A percentile compares a stretch with the other conserved stretches of the same genome.
These are phyloP conservation scores for Macrocystidia cucumis DNA, from an alignment of 1,284 basidiomycete genomes.

Conservation along the genomic window DNA sequence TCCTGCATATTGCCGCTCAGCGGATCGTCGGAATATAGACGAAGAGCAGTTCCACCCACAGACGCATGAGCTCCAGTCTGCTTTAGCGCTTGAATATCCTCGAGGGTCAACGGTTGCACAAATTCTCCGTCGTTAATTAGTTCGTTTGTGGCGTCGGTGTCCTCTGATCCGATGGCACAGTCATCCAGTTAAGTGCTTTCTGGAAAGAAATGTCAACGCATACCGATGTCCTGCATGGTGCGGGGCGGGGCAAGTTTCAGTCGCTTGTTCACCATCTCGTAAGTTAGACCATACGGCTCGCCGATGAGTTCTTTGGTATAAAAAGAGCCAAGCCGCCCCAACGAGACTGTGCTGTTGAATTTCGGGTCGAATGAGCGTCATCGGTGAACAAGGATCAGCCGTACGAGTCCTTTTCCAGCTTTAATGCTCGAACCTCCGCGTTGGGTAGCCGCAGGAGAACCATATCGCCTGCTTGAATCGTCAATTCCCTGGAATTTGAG, in stretches of 20 bases:
- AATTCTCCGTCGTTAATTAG: slow-evolving; percentile 77
- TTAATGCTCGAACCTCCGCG: slow-evolving; percentile 59
- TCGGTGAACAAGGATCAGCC: slow-evolving; percentile 13
- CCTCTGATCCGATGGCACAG: slow-evolving; percentile 44
- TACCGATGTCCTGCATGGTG: slow-evolving; percentile 69
- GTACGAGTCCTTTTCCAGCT: slow-evolving; percentile 60
- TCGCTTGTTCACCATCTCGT: slow-evolving; percentile 68
- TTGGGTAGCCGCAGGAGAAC: slow-evolving; percentile 64
- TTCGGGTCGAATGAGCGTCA: slow-evolving; percentile 5
- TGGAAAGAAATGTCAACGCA: slow-evolving; percentile 12
- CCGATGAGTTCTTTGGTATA: slow-evolving; percentile 60
- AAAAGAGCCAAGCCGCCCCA: slow-evolving; percentile 75
- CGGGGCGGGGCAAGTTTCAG: slow-evolving; percentile 55
- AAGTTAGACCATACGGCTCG: slow-evolving; percentile 69
- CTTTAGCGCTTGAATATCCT: slow-evolving; percentile 79
- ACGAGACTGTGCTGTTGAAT: slow-evolving; percentile 43
- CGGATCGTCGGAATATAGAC: slow-evolving; percentile 6
- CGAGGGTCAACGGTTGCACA: slow-evolving; percentile 71
- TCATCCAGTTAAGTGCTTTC: slow-evolving; percentile 6
- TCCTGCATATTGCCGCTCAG: slow-evolving; percentile 45
- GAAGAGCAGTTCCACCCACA: slow-evolving; percentile 29
- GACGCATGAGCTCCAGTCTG: slow-evolving; percentile 68
- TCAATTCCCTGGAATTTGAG: slow-evolving; percentile 21
- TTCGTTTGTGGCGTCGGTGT: slow-evolving; percentile 87
- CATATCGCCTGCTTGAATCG: slow-evolving; percentile 53